phyloP scores from a whole-genome alignment of 2,329 filamentous ascomycete species.

The Colletotrichum ledebouriae region DNA sequence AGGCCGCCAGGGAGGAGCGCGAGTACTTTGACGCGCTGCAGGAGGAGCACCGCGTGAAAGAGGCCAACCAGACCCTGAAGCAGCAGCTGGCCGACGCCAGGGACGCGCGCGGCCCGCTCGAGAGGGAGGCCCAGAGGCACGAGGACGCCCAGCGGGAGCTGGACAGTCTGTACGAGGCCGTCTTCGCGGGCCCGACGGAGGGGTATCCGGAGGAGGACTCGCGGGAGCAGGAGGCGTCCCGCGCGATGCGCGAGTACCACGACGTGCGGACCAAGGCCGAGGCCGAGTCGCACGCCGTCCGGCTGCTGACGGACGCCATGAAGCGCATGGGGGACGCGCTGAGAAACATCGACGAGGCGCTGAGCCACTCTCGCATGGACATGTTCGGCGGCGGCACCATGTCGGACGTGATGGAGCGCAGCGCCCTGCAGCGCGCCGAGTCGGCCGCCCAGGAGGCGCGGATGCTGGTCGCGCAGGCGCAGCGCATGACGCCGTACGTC shows the following conservation, averaged over 20 bases:
- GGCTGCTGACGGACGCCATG: slow-evolving; percentile 56
- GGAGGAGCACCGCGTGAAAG: slow-evolving; percentile 59
- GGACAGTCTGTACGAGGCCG: slow-evolving; percentile 64
- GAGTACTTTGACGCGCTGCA: slow-evolving; percentile 68
- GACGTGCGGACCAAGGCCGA: slow-evolving; percentile 52
- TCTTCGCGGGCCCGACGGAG: slow-evolving; percentile 67
- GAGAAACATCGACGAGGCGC: slow-evolving; percentile 57
- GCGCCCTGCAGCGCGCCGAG: slow-evolving; percentile 63
- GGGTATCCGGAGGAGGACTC: slow-evolving; percentile 67
- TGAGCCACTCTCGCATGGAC: slow-evolving; percentile 58
- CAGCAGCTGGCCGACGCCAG: slow-evolving; percentile 57
- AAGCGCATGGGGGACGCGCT: slow-evolving; percentile 53
- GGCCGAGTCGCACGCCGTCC: slow-evolving; percentile 57
- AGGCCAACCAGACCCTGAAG: slow-evolving; percentile 56
- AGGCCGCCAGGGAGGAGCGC: slow-evolving; percentile 65
- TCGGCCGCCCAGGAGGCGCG: slow-evolving; percentile 56
- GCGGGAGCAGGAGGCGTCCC: slow-evolving; percentile 54
- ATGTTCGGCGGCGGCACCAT: slow-evolving; percentile 64
- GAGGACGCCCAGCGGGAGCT: slow-evolving; percentile 59
- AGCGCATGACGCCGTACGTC: slow-evolving; percentile 55
- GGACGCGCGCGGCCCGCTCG: slow-evolving; percentile 52
- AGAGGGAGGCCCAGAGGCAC: slow-evolving; percentile 53
- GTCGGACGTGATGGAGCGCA: slow-evolving; percentile 67
- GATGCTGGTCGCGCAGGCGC: slow-evolving; percentile 56
- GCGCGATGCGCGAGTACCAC: slow-evolving; percentile 55